Evolutionary conservation across 192 early-diverging fungal genomes (phyloP), one percentile per base, ranked within the genome.

Genomic region (Linnemannia exigua): DNA sequence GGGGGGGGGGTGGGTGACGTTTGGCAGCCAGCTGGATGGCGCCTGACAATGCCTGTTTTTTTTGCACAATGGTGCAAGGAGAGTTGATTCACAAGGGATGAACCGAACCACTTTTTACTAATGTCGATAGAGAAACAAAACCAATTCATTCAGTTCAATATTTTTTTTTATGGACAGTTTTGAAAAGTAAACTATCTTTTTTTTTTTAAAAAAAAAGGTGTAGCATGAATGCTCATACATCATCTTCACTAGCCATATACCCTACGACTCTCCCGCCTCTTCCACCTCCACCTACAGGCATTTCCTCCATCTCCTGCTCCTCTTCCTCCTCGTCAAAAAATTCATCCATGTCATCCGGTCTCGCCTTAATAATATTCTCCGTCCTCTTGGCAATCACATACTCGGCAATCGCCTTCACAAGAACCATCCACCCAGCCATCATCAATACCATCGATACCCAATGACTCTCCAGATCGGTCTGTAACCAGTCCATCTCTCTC

Each of bases 391-490:
- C 94, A 14, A 89, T 90, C n/a, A 93, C 82, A 73, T 94, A 96
- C 67, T 96, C 95, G 70, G 93, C 93, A 44, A 95, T 78, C 0
- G 95, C 88, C 51, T 93, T 91, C 58, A 95, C 81, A 44, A 96
- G 90, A 50, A 96, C 90, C 69, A 94, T 91, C 76, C 93, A 94
- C 14, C 95, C 96, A 22, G 93, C 75, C 35, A 96, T 76, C 89
- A 96, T 94, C 47, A 97, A 87, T 66, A 96, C 52, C 74, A 95
- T 94, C 1, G 95, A 90, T 51, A 95, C 89, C 82, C 91, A 95
- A 44, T 91, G 90, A 70, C 89, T 95, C 79, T 93, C 91, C 61
- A 90, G 82, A 2, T 77, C 70, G 16, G 70, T 46, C 12, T 77
- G 78, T 0, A 79, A 38, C 83, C 83, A 85, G 19, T 86, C 75